Percentiles rank a stretch among this genome's conserved stretches.
phyloP scores from a whole-genome alignment of 2,329 filamentous ascomycete species.

The Metarhizium guizhouense region DNA sequence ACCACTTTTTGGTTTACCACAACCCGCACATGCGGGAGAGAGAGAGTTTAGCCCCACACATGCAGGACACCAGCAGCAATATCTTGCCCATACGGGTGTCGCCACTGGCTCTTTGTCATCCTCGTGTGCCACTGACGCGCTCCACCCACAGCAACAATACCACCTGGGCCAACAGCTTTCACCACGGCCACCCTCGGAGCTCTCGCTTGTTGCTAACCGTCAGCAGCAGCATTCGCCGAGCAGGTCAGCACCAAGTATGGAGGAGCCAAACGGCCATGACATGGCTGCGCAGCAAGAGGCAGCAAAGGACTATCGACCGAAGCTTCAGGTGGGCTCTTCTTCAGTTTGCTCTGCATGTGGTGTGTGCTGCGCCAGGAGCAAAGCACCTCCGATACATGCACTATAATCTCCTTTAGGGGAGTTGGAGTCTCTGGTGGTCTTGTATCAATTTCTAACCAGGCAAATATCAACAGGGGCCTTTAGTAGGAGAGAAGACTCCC shows the following conservation, averaged over 20 bases:
- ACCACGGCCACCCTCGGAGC: constrained; percentile 4
- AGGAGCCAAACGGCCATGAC: constrained; percentile 29
- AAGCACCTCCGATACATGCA: not conserved
- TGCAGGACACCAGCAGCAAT: constrained; percentile 6
- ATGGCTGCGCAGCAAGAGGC: constrained; percentile 52
- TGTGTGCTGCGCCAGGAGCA: not conserved
- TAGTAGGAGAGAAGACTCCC: constrained; percentile 70
- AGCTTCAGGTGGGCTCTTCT: constrained; percentile 39
- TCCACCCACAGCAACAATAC: constrained; percentile 7
- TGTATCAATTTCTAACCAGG: not conserved
- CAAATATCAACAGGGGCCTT: constrained; percentile 54
- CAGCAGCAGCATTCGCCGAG: constrained; percentile 9
- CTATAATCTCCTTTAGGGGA: not conserved
- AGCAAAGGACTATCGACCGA: constrained; percentile 48
- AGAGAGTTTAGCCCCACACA: constrained; percentile 6
- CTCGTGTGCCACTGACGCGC: constrained; percentile 6
- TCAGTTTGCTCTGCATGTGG: not conserved
- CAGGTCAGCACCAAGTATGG: constrained; percentile 20
- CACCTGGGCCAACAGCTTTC: constrained; percentile 4
- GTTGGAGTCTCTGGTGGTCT: not conserved
- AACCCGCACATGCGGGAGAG: constrained; percentile 5
- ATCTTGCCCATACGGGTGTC: constrained; percentile 4
- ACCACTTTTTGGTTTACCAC: constrained; percentile 12
- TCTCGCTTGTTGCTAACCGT: constrained; percentile 6
- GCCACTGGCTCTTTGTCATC: constrained; percentile 4